Evolutionary conservation across 1,284 basidiomycete species (phyloP), one percentile per base, ranked within the genome.

Genomic region (Peniophora sp.): DNA sequence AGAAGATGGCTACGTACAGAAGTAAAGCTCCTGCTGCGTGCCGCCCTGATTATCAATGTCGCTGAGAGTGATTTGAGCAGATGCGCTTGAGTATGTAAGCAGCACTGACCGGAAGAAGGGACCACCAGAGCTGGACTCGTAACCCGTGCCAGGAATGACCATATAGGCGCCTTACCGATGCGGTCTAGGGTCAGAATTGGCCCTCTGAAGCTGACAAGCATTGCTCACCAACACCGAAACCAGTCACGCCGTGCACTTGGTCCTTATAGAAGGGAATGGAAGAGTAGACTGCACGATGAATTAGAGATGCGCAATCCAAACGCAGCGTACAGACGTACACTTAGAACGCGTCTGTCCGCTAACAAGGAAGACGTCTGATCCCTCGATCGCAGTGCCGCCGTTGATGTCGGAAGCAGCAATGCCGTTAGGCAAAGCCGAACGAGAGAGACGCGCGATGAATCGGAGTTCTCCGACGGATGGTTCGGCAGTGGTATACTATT

Each of bases 21-120:
- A 71, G 56, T 72, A 72, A 1, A 73, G 53, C 51, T 73, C 71
- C 54, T 72, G 71, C 47, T 72, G 69, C 10, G 61, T 64, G 36
- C 63, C 60, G 32, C 69, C 69, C 56, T 73, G 71, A 52, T 72
- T 71, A 51, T 72, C 59, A 52, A 73, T 73, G 45, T 72, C 70
- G 35, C 23, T 24, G 2, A 41, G 27, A 22, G 17, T 32, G 16
- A 48, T 34, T 43, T 19, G 11, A 14, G 11, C 45, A 38, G 24
- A 20, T 24, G 49, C 48, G 14, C 23, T 32, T 5, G 12, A 32
- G 12, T 20, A 45, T 44, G 12, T 38, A 41, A 20, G 27, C 34
- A 20, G 54, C 58, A 47, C 50, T 68, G 69, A 68, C 45, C 67
- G 63, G 65, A 70, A 70, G 59, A 72, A 72, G 22, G 72, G 72